Conservation (phyloP, 805 yeast genomes). For the Cyberlindnera xylosilytica region DNA sequence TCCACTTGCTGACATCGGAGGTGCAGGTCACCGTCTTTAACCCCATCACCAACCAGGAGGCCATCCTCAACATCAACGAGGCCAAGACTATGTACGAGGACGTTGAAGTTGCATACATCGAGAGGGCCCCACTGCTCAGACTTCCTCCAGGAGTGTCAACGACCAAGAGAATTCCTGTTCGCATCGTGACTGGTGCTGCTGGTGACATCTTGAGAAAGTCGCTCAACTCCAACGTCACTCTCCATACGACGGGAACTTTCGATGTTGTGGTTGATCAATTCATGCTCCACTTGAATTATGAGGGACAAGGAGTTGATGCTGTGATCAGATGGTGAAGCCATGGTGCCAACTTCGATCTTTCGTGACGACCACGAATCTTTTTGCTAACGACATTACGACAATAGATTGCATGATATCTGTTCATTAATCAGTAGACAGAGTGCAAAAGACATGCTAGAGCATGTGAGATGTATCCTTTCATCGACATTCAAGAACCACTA, state of each 20-base stretch:
- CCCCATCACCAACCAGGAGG: slow-evolving; percentile 48
- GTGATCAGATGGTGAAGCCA: slow-evolving; percentile 31
- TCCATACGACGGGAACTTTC: slow-evolving; percentile 45
- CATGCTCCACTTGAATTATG: slow-evolving; percentile 40
- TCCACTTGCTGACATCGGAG: slow-evolving; percentile 54
- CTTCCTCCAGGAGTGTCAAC: slow-evolving; percentile 52
- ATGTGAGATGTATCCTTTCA: slow-evolving; percentile 27
- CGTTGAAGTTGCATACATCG: slow-evolving; percentile 42
- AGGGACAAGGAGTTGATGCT: slow-evolving; percentile 42
- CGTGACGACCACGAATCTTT: neutral
- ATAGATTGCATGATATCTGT: neutral
- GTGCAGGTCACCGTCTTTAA: slow-evolving; percentile 52
- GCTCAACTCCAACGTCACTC: slow-evolving; percentile 45
- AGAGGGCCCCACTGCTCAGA: slow-evolving; percentile 36
- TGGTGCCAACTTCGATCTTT: neutral
- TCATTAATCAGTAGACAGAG: neutral
- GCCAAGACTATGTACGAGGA: slow-evolving; percentile 50
- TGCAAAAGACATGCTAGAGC: neutral
- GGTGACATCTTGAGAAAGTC: slow-evolving; percentile 49
- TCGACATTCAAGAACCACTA: slow-evolving; percentile 31
- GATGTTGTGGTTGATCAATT: slow-evolving; percentile 38
- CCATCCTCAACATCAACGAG: slow-evolving; percentile 38
- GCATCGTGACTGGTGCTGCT: slow-evolving; percentile 41
- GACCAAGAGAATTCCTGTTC: slow-evolving; percentile 49
- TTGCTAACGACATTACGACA: slow-evolving; percentile 15